A percentile compares a stretch with the other conserved stretches of the same genome.
These are phyloP conservation scores for Eucalyptus cloeziana DNA, from an alignment of 345 rosid genomes.

Conservation along the genomic window DNA sequence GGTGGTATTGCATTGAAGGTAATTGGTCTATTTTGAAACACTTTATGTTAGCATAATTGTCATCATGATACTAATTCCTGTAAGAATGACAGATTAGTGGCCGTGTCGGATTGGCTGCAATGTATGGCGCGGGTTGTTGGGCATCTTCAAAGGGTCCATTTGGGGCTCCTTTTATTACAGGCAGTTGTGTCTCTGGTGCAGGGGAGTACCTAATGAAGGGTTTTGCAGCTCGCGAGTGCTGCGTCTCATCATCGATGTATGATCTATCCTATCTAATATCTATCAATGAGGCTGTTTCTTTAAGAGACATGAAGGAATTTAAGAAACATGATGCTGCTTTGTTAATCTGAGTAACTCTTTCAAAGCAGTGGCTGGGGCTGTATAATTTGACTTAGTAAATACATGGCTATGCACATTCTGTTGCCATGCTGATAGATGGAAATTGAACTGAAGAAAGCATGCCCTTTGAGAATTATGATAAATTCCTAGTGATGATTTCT, in stretches of 20 bases:
- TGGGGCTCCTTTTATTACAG: slow-evolving; percentile 59
- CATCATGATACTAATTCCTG: neutral
- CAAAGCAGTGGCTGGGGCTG: neutral
- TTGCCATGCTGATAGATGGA: neutral
- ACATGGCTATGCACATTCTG: neutral
- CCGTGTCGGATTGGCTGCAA: slow-evolving; percentile 91
- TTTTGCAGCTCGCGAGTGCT: slow-evolving; percentile 87
- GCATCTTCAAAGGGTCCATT: slow-evolving; percentile 70
- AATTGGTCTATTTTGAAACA: neutral
- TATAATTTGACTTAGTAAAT: neutral
- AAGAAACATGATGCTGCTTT: neutral
- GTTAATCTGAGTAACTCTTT: neutral
- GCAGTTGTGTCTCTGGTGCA: slow-evolving; percentile 84
- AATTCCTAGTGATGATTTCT: neutral
- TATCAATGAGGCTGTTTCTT: neutral
- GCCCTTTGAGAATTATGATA: neutral
- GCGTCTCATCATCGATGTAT: slow-evolving; percentile 65
- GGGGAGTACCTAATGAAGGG: slow-evolving; percentile 94
- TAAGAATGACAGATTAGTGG: slow-evolving; percentile 52
- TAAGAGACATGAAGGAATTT: neutral
- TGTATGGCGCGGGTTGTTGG: slow-evolving; percentile 96
- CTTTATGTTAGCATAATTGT: neutral
- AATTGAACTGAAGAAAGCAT: neutral
- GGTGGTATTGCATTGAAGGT: slow-evolving; percentile 97
- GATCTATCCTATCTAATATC: neutral